A percentile compares a stretch with the other conserved stretches of the same genome.
Conservation (phyloP, 805 yeast species). For the Candida andamanensis region DNA sequence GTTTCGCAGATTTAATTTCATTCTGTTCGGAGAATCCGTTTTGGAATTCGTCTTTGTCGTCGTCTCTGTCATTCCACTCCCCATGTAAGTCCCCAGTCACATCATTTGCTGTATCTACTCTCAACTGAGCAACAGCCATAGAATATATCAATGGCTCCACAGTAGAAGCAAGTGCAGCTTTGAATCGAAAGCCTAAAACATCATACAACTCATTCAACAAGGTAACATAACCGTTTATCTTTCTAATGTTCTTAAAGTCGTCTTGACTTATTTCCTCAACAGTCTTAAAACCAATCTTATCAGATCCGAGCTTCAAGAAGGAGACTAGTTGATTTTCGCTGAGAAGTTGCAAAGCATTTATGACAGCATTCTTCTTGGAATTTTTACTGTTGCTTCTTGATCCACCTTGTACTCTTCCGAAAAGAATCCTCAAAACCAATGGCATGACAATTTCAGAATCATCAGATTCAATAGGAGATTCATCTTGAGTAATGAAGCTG, state of each 20-base stretch:
- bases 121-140: constrained; percentile 47
- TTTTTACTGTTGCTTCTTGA: constrained; percentile 65
- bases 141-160: constrained; percentile 56
- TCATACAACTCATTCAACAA: constrained; percentile 51
- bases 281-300: constrained; percentile 41
- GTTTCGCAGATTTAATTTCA: constrained; percentile 44
- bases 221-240: constrained; percentile 60
- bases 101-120: constrained; percentile 1
- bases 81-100: constrained; percentile 12
- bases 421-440: constrained; percentile 67
- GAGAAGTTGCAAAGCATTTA: constrained; percentile 57
- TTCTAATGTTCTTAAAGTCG: constrained; percentile 37
- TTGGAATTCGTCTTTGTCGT: constrained; percentile 11
- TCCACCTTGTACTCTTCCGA: constrained; percentile 76
- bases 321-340: constrained; percentile 45
- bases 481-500: constrained; percentile 50
- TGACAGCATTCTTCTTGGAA: constrained; percentile 67
- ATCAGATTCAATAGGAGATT: constrained; percentile 51
- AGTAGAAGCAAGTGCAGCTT: constrained; percentile 43
- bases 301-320: constrained; percentile 61
- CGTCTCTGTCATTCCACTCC: constrained; percentile 7
- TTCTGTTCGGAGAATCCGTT: constrained; percentile 6
- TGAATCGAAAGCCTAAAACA: constrained; percentile 55
- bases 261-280: constrained; percentile 12
- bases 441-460: constrained; percentile 67